These are phyloP conservation scores for Elsinoe ampelina DNA, from an alignment of 2,329 filamentous ascomycete species.

Conservation along the genomic window DNA sequence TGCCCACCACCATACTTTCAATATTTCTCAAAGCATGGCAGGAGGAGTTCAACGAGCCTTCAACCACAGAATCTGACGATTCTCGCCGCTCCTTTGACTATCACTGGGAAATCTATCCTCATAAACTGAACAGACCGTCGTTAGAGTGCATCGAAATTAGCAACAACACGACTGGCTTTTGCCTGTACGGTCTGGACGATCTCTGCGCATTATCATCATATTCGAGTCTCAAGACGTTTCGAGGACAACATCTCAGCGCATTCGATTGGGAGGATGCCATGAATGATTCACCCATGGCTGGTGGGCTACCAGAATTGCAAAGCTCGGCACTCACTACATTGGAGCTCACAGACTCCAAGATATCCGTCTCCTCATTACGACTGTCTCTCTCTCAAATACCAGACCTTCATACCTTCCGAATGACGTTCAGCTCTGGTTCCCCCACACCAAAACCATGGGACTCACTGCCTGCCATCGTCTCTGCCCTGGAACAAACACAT, in stretches of 20 bases:
- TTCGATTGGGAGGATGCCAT: background rate
- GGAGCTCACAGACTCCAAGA: constrained; percentile 4
- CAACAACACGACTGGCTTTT: background rate
- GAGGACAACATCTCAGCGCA: background rate
- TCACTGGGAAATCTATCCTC: background rate
- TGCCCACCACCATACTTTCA: background rate
- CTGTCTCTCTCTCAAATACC: background rate
- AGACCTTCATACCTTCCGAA: background rate
- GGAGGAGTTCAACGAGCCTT: background rate
- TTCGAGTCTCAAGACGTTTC: background rate
- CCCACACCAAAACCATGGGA: background rate
- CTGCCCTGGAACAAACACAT: background rate
- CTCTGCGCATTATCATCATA: background rate
- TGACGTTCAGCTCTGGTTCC: background rate
- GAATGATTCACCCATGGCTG: background rate
- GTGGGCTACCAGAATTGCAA: background rate
- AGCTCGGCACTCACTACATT: background rate
- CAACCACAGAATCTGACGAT: background rate
- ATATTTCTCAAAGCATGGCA: background rate
- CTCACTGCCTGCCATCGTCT: background rate
- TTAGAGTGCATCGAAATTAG: background rate
- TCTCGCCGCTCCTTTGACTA: background rate
- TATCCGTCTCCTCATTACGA: background rate
- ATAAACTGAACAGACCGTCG: background rate
- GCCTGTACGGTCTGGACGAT: background rate